Base-by-base conservation (phyloP, 2,329 filamentous ascomycete species). In the Colletotrichum magnum region DNA sequence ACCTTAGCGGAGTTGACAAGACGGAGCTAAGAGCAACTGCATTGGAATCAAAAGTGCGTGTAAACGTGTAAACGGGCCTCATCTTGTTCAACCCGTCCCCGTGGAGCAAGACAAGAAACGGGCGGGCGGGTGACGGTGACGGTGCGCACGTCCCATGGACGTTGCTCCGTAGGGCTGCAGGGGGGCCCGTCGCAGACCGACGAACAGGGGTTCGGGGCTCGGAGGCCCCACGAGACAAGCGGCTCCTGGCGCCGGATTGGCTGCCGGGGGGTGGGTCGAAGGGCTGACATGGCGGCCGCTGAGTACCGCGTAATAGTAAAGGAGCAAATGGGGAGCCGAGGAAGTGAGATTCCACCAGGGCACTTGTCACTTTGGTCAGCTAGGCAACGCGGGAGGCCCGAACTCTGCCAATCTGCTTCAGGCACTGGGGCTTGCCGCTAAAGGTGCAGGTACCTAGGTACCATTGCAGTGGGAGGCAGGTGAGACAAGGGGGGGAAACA, bases 151-250 rank as follows among this genome's bases (percentile, higher is more conserved):
- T 60, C 52, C 62, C 62, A 45, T n/a, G 53, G 7, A 36, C 32
- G 32, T 26, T 51, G 59, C 65, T 58, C 66, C 66, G 66, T 69
- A 69, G 66, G 66, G 66, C 66, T 69, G 66, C 66, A 68, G 32
- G 32, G 62, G 32, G 32, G 62, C 58, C 58, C 64, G 64, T 68
- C 53, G n/a, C 58, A 69, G 66, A 69, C 66, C 66, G 62, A 66
- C 13, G 21, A 18, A 53, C 62, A 66, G 62, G 66, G 66, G 62
- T 58, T 51, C 43, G 21, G 51, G 56, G 41, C 18, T 69, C 66
- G 66, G 66, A 69, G 62, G 66, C 56, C 66, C 66, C 62, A 69
- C 62, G 56, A 39, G 56, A 57, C 62, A 53, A 57, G 51, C 56
- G 62, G 56, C 51, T 58, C 15, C 32, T 45, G 62, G 24, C 13